These are phyloP conservation scores for Cystobasidiaceae sp. DNA, from an alignment of 1,284 basidiomycete species.

Conservation along the genomic window DNA sequence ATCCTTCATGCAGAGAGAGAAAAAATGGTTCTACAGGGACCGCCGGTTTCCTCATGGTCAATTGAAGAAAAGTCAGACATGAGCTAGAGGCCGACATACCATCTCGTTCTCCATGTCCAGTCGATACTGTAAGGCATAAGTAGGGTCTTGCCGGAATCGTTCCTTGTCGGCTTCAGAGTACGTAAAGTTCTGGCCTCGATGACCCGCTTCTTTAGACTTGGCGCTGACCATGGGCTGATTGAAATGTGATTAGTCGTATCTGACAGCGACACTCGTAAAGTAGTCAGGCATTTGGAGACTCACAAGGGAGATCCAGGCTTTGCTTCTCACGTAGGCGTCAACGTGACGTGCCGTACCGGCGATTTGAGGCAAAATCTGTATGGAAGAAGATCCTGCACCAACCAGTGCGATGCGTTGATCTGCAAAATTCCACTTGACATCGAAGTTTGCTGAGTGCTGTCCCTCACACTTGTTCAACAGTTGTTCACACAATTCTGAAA, in stretches of 20 bases:
- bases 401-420: slow-evolving; percentile 59
- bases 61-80: background rate
- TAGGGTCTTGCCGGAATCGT: slow-evolving; percentile 8
- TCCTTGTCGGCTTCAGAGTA: slow-evolving; percentile 21
- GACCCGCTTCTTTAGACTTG: slow-evolving; percentile 15
- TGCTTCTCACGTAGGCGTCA: slow-evolving; percentile 39
- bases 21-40: slow-evolving; percentile 10
- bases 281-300: slow-evolving; percentile 36
- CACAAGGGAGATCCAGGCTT: slow-evolving; percentile 48
- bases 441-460: slow-evolving; percentile 56
- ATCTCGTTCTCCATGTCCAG: slow-evolving; percentile 29
- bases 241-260: background rate
- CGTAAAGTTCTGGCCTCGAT: slow-evolving; percentile 14
- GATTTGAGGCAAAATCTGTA: slow-evolving; percentile 52
- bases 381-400: slow-evolving; percentile 56
- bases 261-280: background rate
- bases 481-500: background rate
- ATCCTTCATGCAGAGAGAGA: slow-evolving; percentile 47
- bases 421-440: slow-evolving; percentile 54
- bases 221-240: background rate
- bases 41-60: background rate
- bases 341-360: slow-evolving; percentile 38
- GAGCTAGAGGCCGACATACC: background rate
- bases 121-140: slow-evolving; percentile 11
- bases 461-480: background rate